Evolutionary conservation across 2,329 filamentous ascomycete species (phyloP).

Genomic region (Ophidiomyces ophidiicola): DNA sequence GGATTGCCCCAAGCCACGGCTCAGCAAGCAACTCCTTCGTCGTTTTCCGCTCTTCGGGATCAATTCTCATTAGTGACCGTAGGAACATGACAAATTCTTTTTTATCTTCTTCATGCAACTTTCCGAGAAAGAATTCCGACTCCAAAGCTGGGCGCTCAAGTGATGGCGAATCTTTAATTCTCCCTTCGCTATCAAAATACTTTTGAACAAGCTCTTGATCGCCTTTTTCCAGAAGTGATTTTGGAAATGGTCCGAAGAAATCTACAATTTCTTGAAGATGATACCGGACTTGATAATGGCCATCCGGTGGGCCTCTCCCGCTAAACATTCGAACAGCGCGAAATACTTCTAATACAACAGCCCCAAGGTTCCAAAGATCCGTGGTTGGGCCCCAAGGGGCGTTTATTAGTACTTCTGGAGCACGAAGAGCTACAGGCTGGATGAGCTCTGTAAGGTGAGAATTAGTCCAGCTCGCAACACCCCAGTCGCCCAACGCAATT

Average conservation of each 20-base stretch:
- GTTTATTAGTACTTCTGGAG: slow-evolving; percentile 21
- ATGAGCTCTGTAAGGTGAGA: slow-evolving; percentile 19
- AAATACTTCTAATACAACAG: slow-evolving; percentile 14
- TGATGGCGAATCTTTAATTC: slow-evolving; percentile 3
- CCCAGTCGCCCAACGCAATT: slow-evolving; percentile 20
- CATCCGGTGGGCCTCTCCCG: slow-evolving; percentile 5
- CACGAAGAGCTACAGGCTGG: slow-evolving; percentile 20
- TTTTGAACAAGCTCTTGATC: slow-evolving; percentile 8
- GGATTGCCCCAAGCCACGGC: slow-evolving; percentile 14
- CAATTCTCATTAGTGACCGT: slow-evolving; percentile 15
- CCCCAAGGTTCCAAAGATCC: slow-evolving; percentile 22
- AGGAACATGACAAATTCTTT: slow-evolving; percentile 15
- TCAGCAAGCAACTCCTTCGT: slow-evolving; percentile 16
- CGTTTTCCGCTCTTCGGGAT: slow-evolving; percentile 14
- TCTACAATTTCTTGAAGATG: slow-evolving; percentile 5
- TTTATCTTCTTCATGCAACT: slow-evolving; percentile 14
- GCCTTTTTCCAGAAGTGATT: slow-evolving; percentile 8
- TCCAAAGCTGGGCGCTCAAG: slow-evolving; percentile 3
- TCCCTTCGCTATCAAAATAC: slow-evolving; percentile 11
- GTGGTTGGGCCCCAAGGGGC: slow-evolving; percentile 19
- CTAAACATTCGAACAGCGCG: slow-evolving; percentile 14
- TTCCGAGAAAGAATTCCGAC: slow-evolving; percentile 8
- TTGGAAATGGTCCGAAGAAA: slow-evolving; percentile 14
- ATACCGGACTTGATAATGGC: slow-evolving; percentile 11
- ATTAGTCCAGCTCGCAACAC: slow-evolving; percentile 18